These are phyloP conservation scores for Leucosporidium yakuticum DNA, from an alignment of 768 basidiomycete species.

Conservation along the genomic window DNA sequence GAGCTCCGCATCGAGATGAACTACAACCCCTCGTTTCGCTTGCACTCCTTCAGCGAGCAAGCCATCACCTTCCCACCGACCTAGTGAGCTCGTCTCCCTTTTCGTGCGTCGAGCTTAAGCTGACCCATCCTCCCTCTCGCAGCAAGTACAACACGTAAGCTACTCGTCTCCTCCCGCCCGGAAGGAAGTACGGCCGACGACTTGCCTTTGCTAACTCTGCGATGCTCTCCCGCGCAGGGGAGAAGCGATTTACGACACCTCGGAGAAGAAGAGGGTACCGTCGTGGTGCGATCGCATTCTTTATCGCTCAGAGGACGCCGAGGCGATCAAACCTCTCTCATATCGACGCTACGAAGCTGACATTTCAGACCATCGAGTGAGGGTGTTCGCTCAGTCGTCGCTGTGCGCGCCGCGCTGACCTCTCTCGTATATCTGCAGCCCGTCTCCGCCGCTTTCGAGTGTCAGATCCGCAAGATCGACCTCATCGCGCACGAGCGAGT, in stretches of 20 bases:
- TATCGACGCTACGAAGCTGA: slow-evolving; percentile 80
- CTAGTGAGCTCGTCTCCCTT: slow-evolving; percentile 55
- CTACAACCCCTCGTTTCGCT: slow-evolving; percentile 74
- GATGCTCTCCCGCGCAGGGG: slow-evolving; percentile 37
- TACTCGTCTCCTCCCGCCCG: slow-evolving; percentile 39
- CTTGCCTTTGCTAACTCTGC: neutral
- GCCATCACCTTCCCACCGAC: slow-evolving; percentile 78
- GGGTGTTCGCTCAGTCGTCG: slow-evolving; percentile 56
- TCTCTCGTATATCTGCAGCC: slow-evolving; percentile 72
- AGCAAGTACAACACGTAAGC: slow-evolving; percentile 72
- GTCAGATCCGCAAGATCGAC: slow-evolving; percentile 62
- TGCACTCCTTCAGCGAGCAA: slow-evolving; percentile 72
- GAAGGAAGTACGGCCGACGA: slow-evolving; percentile 20
- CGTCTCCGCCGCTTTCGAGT: slow-evolving; percentile 35
- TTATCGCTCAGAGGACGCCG: slow-evolving; percentile 50
- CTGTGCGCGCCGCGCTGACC: slow-evolving; percentile 64
- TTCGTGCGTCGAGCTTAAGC: too few species aligned
- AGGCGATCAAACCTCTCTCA: slow-evolving; percentile 59
- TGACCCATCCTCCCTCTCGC: slow-evolving; percentile 51
- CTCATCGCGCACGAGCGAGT: slow-evolving; percentile 54
- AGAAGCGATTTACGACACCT: slow-evolving; percentile 69
- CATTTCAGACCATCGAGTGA: slow-evolving; percentile 64
- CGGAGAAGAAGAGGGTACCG: slow-evolving; percentile 78
- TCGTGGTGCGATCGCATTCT: slow-evolving; percentile 97
- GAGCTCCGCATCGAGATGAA: slow-evolving; percentile 85